phyloP scores from a whole-genome alignment of 2,329 filamentous ascomycete species.

The Ophiostoma ulmi region DNA sequence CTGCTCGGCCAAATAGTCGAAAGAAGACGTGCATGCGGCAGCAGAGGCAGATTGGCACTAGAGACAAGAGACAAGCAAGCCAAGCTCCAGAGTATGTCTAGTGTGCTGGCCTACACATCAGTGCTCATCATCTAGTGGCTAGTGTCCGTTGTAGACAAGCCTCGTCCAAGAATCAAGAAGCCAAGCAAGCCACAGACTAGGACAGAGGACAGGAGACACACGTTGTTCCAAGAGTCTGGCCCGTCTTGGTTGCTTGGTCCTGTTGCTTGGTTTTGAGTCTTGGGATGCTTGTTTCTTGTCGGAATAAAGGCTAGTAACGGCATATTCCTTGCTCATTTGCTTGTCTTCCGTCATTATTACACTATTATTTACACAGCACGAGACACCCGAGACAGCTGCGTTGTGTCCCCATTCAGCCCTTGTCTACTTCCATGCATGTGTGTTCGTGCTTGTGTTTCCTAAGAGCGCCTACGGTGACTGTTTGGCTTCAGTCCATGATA shows the following conservation, averaged over 20 bases:
- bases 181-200: not conserved
- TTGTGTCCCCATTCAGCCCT: not conserved
- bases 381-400: not conserved
- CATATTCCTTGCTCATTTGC: not conserved
- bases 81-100: not conserved
- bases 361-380: not conserved
- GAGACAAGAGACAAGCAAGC: not conserved
- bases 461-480: not conserved
- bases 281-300: not conserved
- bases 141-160: conserved; percentile 2
- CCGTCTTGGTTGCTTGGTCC: not conserved
- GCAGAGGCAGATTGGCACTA: not conserved
- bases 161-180: not conserved
- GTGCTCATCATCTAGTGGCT: not conserved
- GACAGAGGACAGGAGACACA: not conserved
- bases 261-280: not conserved
- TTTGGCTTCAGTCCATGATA: not conserved
- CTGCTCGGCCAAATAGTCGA: not conserved
- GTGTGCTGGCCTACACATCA: not conserved
- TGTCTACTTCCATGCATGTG: too few relatives aligned
- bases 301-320: not conserved
- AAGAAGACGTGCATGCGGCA: not conserved
- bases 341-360: not conserved
- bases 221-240: not conserved
- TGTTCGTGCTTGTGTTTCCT: too few relatives aligned